Percentiles rank a stretch among this genome's conserved stretches.
phyloP scores from a whole-genome alignment of 306 rosid genomes.

The Casuarina cunninghamiana region DNA sequence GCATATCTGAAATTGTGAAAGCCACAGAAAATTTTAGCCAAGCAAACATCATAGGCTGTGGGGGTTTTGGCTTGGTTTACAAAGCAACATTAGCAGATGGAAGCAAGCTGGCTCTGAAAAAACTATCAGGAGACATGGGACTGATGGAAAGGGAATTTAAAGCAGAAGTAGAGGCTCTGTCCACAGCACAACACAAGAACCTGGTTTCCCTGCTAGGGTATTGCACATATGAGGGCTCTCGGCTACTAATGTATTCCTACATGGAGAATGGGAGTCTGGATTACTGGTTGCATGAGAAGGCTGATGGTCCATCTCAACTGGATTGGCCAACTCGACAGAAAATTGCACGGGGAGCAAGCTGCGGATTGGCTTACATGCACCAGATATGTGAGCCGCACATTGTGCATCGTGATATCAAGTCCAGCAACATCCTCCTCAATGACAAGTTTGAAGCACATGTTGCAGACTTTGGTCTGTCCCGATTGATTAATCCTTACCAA shows the following conservation, averaged over 20 bases:
- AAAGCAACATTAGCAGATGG: conserved; percentile 79
- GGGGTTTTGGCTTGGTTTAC: conserved; percentile 95
- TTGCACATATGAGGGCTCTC: conserved; percentile 70
- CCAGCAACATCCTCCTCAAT: conserved; percentile 89
- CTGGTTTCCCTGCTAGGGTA: conserved; percentile 90
- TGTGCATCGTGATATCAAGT: conserved; percentile 92
- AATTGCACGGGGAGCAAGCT: conserved; percentile 66
- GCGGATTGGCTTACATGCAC: conserved; percentile 89
- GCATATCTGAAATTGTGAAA: conserved; percentile 71
- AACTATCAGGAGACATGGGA: conserved; percentile 91
- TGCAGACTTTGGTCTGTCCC: conserved; percentile 88
- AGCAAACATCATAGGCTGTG: conserved; percentile 89
- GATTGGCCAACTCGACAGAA: conserved; percentile 82
- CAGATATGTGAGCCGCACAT: conserved; percentile 87
- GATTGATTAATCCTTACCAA: conserved; percentile 86
- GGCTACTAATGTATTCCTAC: conserved; percentile 76
- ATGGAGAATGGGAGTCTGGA: conserved; percentile 98
- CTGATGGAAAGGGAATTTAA: conserved; percentile 92
- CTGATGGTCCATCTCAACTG: conserved; percentile 68
- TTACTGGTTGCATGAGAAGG: conserved; percentile 91
- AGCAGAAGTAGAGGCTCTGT: conserved; percentile 92
- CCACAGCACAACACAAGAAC: conserved; percentile 88
- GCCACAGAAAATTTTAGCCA: conserved; percentile 91
- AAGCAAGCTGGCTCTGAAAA: conserved; percentile 76
- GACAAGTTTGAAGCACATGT: conserved; percentile 82